Conservation (phyloP, 202 grass and related monocot species). For the Schoenoplectus tabernaemontani region DNA sequence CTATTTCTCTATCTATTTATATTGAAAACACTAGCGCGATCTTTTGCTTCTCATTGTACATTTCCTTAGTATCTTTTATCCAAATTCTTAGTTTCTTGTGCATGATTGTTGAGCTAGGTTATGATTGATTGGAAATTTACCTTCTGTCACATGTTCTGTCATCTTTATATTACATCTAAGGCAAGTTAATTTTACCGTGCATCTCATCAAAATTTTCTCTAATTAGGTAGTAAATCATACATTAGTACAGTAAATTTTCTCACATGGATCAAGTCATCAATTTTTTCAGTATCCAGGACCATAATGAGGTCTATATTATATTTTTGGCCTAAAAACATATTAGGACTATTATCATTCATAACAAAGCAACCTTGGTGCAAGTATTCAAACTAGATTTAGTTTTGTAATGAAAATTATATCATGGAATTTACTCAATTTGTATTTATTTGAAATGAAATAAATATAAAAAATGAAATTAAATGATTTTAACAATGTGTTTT, state of each 20-base stretch:
- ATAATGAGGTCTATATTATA: background rate
- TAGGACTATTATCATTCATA: background rate
- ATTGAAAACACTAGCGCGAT: background rate
- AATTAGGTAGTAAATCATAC: background rate
- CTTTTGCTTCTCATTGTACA: conserved; percentile 12
- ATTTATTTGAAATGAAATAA: background rate
- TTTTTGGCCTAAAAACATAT: background rate
- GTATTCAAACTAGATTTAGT: background rate
- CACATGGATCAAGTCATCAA: background rate
- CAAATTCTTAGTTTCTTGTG: conserved; percentile 2
- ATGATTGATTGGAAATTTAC: conserved; percentile 7
- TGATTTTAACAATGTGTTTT: background rate
- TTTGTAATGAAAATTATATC: background rate
- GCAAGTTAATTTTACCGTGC: background rate
- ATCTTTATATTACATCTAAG: background rate
- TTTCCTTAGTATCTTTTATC: conserved; percentile 9
- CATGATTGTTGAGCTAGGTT: background rate
- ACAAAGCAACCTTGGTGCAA: background rate
- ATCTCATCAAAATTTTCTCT: background rate
- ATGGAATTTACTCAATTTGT: background rate
- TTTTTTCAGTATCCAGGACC: background rate
- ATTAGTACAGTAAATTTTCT: background rate
- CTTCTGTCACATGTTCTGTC: background rate
- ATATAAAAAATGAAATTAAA: background rate
- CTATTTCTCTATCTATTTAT: background rate